Percentiles rank a stretch among this genome's conserved stretches.
phyloP scores from a whole-genome alignment of 2,329 filamentous ascomycete species.

The Penicillium griseofulvum region DNA sequence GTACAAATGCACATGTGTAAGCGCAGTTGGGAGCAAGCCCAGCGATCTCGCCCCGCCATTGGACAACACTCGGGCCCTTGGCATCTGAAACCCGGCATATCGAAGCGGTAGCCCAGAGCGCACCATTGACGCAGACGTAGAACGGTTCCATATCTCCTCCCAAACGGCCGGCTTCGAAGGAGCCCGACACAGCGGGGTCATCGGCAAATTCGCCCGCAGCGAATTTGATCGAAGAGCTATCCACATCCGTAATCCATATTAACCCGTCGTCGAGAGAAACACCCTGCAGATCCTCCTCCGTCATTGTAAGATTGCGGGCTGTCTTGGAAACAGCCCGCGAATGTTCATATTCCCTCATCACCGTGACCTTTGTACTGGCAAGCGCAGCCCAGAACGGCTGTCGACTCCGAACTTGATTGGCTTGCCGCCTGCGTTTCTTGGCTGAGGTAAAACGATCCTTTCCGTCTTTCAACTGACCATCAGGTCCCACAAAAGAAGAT shows the following conservation, averaged over 20 bases:
- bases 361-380: conserved; percentile 93
- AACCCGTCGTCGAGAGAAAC: conserved; percentile 43
- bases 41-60: conserved; percentile 62
- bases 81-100: conserved; percentile 50
- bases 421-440: conserved; percentile 87
- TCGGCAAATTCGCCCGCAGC: conserved; percentile 45
- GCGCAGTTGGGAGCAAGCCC: conserved; percentile 63
- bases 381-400: conserved; percentile 93
- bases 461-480: conserved; percentile 51
- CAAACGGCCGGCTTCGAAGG: conserved; percentile 28
- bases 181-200: conserved; percentile 31
- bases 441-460: conserved; percentile 60
- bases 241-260: conserved; percentile 49
- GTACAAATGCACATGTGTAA: conserved; percentile 63
- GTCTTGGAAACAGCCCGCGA: conserved; percentile 54
- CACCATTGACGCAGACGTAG: conserved; percentile 64
- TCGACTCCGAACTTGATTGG: conserved; percentile 81
- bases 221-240: conserved; percentile 48
- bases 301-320: conserved; percentile 38
- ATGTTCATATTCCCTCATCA: conserved; percentile 86
- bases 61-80: conserved; percentile 45
- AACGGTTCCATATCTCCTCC: conserved; percentile 54
- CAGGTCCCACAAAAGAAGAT: conserved; percentile 37
- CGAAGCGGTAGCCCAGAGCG: conserved; percentile 62
- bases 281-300: conserved; percentile 44